These are phyloP conservation scores for Rosa chinensis DNA, from an alignment of 306 rosid species.

Conservation along the genomic window DNA sequence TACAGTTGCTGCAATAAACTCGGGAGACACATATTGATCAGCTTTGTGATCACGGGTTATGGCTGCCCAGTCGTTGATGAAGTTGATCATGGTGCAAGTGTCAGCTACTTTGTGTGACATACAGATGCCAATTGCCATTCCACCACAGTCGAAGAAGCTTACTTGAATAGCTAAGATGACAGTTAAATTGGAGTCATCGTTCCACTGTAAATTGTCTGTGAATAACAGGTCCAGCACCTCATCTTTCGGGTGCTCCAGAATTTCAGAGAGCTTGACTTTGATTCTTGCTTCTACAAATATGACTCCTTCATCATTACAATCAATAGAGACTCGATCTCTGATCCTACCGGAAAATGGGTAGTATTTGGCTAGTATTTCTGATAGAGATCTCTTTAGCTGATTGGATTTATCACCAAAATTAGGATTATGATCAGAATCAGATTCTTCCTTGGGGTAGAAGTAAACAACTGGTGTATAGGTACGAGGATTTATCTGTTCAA, in stretches of 20 bases:
- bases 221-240: background rate
- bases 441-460: constrained; percentile 33
- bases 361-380: constrained; percentile 32
- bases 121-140: constrained; percentile 24
- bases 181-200: background rate
- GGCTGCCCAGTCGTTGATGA: constrained; percentile 53
- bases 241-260: constrained; percentile 32
- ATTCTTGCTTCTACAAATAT: constrained; percentile 31
- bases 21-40: constrained; percentile 3
- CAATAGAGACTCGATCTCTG: constrained; percentile 34
- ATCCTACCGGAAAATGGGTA: constrained; percentile 54
- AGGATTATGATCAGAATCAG: background rate
- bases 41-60: constrained; percentile 2
- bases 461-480: constrained; percentile 38
- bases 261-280: constrained; percentile 13
- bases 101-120: constrained; percentile 54
- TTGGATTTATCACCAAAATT: background rate
- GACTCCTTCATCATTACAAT: constrained; percentile 61
- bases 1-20: background rate
- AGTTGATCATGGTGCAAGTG: constrained; percentile 30
- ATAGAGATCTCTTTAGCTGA: constrained; percentile 43
- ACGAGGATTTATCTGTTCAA: constrained; percentile 29
- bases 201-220: background rate
- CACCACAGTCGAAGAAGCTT: background rate
- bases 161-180: background rate